phyloP scores from a whole-genome alignment of 345 rosid species.

The Gossypium raimondii region DNA sequence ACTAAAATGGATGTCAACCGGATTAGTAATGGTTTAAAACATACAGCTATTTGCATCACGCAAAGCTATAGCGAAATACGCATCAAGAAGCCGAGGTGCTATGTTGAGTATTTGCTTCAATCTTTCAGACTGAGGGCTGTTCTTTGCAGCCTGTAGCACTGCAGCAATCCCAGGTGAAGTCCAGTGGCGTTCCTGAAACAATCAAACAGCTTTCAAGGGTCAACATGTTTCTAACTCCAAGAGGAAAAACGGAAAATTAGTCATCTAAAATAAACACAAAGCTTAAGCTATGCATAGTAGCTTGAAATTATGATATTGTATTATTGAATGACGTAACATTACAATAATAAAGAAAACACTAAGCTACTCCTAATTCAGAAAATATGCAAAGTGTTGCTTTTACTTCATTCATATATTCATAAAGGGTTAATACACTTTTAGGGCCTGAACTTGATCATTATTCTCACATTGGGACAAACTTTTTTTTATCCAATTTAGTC shows the following conservation, averaged over 20 bases:
- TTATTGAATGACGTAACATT: background rate
- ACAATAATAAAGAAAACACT: background rate
- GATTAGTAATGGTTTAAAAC: constrained; percentile 22
- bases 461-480: too few species aligned
- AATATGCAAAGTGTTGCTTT: background rate
- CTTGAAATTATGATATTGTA: background rate
- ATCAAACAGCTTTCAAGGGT: background rate
- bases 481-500: too few species aligned
- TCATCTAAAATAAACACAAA: background rate
- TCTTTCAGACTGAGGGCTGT: constrained; percentile 65
- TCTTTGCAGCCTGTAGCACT: constrained; percentile 72
- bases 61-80: constrained; percentile 62
- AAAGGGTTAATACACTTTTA: too few species aligned
- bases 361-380: too few species aligned
- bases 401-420: too few species aligned
- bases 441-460: too few species aligned
- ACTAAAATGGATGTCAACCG: constrained; percentile 1
- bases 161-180: constrained; percentile 54
- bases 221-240: constrained; percentile 1
- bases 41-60: constrained; percentile 77
- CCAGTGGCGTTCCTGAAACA: constrained; percentile 75
- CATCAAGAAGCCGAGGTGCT: constrained; percentile 72
- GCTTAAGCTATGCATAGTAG: background rate
- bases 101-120: constrained; percentile 66
- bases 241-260: background rate